Conservation (phyloP, 1,139 yeast species). For the Chernovozyma aurita region DNA sequence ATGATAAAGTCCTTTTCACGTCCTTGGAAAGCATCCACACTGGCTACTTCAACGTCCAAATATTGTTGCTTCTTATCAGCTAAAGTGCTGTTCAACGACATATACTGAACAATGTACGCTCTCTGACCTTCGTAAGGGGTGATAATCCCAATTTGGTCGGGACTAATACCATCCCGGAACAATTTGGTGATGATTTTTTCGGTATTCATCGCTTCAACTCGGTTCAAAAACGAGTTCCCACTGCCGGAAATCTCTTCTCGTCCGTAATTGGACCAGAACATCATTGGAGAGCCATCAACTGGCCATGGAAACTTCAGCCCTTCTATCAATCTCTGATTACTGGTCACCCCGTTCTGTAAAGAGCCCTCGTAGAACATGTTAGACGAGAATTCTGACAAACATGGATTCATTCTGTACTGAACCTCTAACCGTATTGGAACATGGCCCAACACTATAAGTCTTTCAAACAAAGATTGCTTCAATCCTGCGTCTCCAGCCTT, state of each 20-base stretch:
- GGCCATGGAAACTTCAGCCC: constrained; percentile 86
- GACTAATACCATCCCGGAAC: constrained; percentile 74
- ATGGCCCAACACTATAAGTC: constrained; percentile 80
- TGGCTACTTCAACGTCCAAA: constrained; percentile 76
- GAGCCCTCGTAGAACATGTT: constrained; percentile 93
- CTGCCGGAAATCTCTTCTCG: constrained; percentile 81
- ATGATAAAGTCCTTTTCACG: constrained; percentile 90
- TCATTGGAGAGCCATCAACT: constrained; percentile 74
- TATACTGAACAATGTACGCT: constrained; percentile 73
- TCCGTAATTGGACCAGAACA: constrained; percentile 92
- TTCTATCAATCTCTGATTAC: constrained; percentile 58
- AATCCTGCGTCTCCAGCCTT: constrained; percentile 85
- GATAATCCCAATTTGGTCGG: constrained; percentile 84
- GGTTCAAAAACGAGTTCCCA: constrained; percentile 81
- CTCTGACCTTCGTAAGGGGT: constrained; percentile 96
- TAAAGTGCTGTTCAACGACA: constrained; percentile 69
- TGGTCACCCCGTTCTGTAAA: constrained; percentile 85
- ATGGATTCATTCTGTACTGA: constrained; percentile 94
- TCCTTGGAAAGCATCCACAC: constrained; percentile 96
- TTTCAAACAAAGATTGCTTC: constrained; percentile 79
- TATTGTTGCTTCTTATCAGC: constrained; percentile 57
- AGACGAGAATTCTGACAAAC: constrained; percentile 80
- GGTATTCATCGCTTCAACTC: constrained; percentile 89
- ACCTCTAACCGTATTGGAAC: constrained; percentile 84
- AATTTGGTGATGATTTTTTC: constrained; percentile 73